These are phyloP conservation scores for Paecilomyces sp. DNA, from an alignment of 2,329 filamentous ascomycete genomes.

Conservation along the genomic window DNA sequence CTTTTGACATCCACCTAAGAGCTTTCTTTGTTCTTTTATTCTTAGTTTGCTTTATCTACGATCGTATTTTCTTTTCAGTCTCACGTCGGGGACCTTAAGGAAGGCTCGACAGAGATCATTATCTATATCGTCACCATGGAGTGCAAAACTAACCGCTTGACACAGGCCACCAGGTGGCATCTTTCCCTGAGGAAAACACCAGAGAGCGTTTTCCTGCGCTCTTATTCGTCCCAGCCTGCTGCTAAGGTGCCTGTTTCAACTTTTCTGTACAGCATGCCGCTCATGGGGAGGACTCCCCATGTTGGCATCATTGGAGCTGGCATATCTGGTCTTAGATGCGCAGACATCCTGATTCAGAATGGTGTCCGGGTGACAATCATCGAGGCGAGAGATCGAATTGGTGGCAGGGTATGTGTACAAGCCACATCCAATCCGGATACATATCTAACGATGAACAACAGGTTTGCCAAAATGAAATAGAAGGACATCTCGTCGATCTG, in stretches of 20 bases:
- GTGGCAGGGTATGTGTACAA: conserved; percentile 44
- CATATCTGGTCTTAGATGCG: conserved; percentile 52
- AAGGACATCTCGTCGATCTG: conserved; percentile 51
- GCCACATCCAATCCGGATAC: background rate
- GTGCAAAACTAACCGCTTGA: conserved; percentile 10
- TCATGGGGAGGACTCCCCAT: conserved; percentile 36
- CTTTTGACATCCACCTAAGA: background rate
- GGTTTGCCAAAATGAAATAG: conserved; percentile 43
- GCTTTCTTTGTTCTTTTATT: background rate
- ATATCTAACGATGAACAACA: conserved; percentile 16
- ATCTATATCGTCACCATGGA: conserved; percentile 4
- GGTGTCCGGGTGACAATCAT: conserved; percentile 53
- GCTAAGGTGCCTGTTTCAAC: conserved; percentile 7
- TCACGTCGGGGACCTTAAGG: no score
- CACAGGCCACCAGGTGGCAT: conserved; percentile 3
- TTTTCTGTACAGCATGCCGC: conserved; percentile 7
- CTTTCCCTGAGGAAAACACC: background rate
- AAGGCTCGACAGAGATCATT: no score
- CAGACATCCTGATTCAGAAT: conserved; percentile 49
- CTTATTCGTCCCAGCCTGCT: conserved; percentile 5
- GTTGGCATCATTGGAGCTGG: conserved; percentile 57
- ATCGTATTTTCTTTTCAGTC: background rate
- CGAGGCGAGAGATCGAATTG: conserved; percentile 52
- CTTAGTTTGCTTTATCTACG: background rate
- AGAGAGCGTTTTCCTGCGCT: background rate